phyloP scores from a whole-genome alignment of 768 basidiomycete genomes.

The Favolaschia claudopus region DNA sequence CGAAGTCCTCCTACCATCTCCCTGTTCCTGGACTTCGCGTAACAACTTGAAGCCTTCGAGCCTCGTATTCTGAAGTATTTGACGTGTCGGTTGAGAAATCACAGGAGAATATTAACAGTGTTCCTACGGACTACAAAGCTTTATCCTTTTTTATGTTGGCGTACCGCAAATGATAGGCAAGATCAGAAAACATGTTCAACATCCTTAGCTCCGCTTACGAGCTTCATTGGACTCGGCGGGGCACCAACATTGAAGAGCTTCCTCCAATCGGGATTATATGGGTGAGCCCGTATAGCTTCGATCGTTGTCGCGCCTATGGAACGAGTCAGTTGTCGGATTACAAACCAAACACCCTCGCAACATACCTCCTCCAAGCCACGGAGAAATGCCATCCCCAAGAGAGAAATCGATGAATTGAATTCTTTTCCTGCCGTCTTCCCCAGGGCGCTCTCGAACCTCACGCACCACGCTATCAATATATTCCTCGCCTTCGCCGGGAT shows the following conservation, averaged over 20 bases:
- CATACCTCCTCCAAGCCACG: constrained; percentile 7
- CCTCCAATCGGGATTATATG: constrained; percentile 31
- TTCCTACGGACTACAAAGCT: too few species aligned
- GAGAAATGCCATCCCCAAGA: constrained; percentile 1
- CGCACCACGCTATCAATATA: constrained; percentile 26
- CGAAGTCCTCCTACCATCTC: too few species aligned
- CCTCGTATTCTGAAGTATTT: too few species aligned
- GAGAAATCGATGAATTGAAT: constrained; percentile 1
- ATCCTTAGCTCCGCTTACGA: constrained; percentile 23
- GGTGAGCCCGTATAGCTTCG: neutral
- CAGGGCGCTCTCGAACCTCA: neutral
- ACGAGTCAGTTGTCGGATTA: too few species aligned
- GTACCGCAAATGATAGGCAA: too few species aligned
- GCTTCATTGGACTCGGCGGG: constrained; percentile 13
- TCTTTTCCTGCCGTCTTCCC: neutral
- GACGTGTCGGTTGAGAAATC: too few species aligned
- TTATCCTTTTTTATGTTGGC: too few species aligned
- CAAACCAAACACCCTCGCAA: neutral
- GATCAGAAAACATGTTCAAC: constrained; percentile 27
- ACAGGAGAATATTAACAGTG: too few species aligned
- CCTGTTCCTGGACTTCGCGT: too few species aligned
- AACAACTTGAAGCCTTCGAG: too few species aligned
- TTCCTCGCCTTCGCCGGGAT: constrained; percentile 29
- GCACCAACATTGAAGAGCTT: constrained; percentile 23
- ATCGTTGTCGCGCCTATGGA: neutral